Evolutionary conservation across 1,139 yeast species (phyloP), one percentile per base, ranked within the genome.

Genomic region (Yamadazyma aaseri): DNA sequence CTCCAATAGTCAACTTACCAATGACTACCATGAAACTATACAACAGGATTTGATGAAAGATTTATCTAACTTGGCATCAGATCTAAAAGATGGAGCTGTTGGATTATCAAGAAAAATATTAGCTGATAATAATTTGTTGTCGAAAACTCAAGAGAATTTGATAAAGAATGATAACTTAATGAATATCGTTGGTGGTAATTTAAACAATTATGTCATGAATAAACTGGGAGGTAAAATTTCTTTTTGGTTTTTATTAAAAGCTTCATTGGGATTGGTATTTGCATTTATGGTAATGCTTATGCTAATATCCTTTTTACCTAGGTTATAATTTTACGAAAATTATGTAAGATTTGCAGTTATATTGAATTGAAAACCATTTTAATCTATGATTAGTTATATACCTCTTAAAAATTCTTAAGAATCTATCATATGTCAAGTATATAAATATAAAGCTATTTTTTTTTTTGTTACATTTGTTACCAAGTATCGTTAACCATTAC

Each of bases 21-120:
- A 66, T 43, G 57, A 59, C 10, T 65, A 66, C 47, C 74, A 70
- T 41, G 74, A 69, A 36, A 58, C 65, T 3, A 45, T 69, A n/a
- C 76, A 70, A 43, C 63, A 63, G 31, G 71, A 67, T 29, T 55
- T 70, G 7, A 49, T 68, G 15, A 50, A 47, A 26, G 76, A 70
- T 38, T 56, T 70, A 36, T 44, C 63, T 0, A 64, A 57, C 18
- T 51, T 70, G 36, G 71, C 73, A 0, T 38, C 60, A 2, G 54
- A 55, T 3, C 56, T 70, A 34, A 65, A 60, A 38, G 45, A 51
- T n/a, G 61, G 70, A 4, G 74, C 73, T 4, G 40, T 60, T 11
- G 49, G 50, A 9, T 56, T 70, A 22, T 58, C 69, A 5, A 50
- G 58, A 18, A 63, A 63, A 38, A 55, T 66, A 13, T 51, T 58